A percentile compares a stretch with the other conserved stretches of the same genome.
Conservation (phyloP, 129 eudicot genomes). For the Deinandra increscens region DNA sequence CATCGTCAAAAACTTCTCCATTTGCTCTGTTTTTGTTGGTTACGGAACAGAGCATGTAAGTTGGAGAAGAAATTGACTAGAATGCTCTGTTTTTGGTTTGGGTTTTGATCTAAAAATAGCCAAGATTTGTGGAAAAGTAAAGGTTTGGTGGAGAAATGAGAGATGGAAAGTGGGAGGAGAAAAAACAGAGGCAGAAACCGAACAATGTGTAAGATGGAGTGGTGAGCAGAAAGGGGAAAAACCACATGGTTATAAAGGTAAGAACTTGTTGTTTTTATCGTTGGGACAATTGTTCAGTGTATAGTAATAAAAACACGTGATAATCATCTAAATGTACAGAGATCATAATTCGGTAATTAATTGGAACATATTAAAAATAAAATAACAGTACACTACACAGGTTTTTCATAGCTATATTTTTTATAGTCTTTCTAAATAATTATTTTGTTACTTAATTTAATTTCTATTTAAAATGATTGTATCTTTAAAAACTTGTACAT, state of each 20-base stretch:
- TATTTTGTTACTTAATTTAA: no score
- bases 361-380: no score
- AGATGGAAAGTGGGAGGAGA: neutral
- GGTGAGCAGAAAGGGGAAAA: neutral
- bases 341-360: no score
- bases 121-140: neutral
- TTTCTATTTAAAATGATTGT: no score
- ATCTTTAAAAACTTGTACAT: no score
- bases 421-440: no score
- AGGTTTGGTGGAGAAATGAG: neutral
- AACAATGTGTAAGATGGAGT: neutral
- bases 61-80: neutral
- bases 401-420: no score
- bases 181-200: neutral
- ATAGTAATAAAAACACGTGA: no score
- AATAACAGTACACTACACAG: no score
- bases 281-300: neutral
- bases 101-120: neutral
- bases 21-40: neutral
- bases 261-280: neutral
- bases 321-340: no score
- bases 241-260: neutral
- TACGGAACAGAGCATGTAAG: neutral
- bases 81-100: neutral
- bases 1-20: conserved; percentile 1